These are phyloP conservation scores for Alternaria sp. DNA, from an alignment of 2,329 filamentous ascomycete species.

Conservation along the genomic window DNA sequence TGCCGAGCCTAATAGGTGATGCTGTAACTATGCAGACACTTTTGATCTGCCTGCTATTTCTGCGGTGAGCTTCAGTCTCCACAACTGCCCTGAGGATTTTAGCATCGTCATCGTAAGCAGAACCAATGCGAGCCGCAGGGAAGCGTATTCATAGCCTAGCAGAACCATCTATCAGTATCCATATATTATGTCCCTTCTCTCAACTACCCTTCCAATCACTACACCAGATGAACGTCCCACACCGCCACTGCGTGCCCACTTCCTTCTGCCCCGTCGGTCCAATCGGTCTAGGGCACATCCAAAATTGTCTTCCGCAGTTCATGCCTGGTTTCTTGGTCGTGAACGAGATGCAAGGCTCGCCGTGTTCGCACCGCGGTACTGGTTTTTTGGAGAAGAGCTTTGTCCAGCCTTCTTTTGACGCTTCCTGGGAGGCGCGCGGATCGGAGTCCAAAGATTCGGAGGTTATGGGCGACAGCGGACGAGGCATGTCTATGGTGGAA, in stretches of 20 bases:
- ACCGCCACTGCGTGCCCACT: constrained; percentile 83
- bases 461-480: constrained; percentile 2
- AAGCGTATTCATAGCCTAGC: not conserved
- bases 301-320: constrained; percentile 74
- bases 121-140: not conserved
- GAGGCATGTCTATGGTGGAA: constrained; percentile 2
- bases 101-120: not conserved
- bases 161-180: not conserved
- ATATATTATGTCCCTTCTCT: not conserved
- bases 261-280: constrained; percentile 87
- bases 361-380: constrained; percentile 83
- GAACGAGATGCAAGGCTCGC: constrained; percentile 82
- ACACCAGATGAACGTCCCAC: constrained; percentile 79
- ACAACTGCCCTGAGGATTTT: not conserved
- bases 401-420: constrained; percentile 79
- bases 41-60: not conserved
- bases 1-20: not conserved
- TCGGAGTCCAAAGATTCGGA: constrained; percentile 23
- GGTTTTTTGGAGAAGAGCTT: constrained; percentile 79
- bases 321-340: constrained; percentile 87
- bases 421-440: constrained; percentile 60
- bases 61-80: not conserved
- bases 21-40: not conserved
- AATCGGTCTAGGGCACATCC: constrained; percentile 73
- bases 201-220: constrained; percentile 63